Conservation (phyloP, 176 grass and related monocot species). For the Oryza nivara region DNA sequence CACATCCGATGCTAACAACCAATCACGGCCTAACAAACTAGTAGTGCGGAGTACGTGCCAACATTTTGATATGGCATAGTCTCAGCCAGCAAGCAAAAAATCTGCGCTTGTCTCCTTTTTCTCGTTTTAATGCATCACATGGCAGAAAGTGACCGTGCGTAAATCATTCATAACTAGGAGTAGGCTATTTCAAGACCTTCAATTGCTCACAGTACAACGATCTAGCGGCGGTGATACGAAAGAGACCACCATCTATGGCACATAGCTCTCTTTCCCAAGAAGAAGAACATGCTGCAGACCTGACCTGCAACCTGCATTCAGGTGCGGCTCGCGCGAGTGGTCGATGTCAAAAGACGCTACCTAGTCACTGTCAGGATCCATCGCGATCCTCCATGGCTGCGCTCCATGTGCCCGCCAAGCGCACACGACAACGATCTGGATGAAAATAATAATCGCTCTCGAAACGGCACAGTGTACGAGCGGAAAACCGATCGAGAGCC, state of each 20-base stretch:
- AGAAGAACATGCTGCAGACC: not conserved
- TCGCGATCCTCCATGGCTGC: constrained; percentile 12
- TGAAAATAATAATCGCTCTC: not conserved
- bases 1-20: too few relatives aligned
- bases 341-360: not conserved
- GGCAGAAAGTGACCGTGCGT: not conserved
- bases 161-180: not conserved
- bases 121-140: not conserved
- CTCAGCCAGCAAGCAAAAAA: not conserved
- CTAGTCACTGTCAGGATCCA: constrained; percentile 14
- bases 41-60: too few relatives aligned
- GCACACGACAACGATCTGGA: not conserved
- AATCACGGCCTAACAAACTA: too few relatives aligned
- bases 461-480: not conserved
- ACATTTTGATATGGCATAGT: too few relatives aligned
- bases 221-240: not conserved
- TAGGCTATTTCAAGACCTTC: not conserved
- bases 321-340: not conserved
- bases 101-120: not conserved
- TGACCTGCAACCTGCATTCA: not conserved
- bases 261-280: not conserved
- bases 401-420: not conserved
- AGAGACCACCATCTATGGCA: not conserved
- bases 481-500: not conserved
- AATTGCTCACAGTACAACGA: not conserved